A percentile compares a stretch with the other conserved stretches of the same genome.
Conservation (phyloP, 768 basidiomycete species). For the Multifurca ochricompacta region DNA sequence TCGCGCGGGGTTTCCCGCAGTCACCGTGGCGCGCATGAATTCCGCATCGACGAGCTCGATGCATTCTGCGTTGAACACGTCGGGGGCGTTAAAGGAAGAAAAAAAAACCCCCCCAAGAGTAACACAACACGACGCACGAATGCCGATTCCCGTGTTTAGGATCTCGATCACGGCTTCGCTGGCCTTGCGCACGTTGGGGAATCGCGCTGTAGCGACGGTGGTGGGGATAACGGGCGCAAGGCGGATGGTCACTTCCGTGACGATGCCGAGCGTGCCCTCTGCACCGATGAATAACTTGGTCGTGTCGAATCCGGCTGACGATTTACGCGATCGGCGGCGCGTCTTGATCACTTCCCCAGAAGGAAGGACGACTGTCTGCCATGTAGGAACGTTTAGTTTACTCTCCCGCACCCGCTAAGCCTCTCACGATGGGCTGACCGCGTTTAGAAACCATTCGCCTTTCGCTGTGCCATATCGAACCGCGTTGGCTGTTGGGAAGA, state of each 20-base stretch:
- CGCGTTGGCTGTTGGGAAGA: conserved; percentile 48
- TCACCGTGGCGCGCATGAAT: conserved; percentile 58
- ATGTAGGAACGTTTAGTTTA: background rate
- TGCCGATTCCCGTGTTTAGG: conserved; percentile 61
- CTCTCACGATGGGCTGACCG: conserved; percentile 41
- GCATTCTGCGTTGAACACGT: conserved; percentile 46
- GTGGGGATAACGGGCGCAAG: conserved; percentile 78
- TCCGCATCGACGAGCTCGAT: conserved; percentile 73
- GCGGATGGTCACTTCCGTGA: conserved; percentile 83
- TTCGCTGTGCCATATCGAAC: conserved; percentile 86
- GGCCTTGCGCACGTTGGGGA: conserved; percentile 67
- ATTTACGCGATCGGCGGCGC: conserved; percentile 68
- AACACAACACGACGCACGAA: conserved; percentile 45
- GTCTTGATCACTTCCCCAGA: conserved; percentile 90
- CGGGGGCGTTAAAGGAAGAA: background rate
- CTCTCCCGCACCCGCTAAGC: no score
- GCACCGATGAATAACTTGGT: conserved; percentile 87
- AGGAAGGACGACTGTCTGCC: conserved; percentile 80
- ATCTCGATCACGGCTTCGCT: conserved; percentile 70
- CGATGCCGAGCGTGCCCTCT: conserved; percentile 74
- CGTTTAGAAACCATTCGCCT: conserved; percentile 86
- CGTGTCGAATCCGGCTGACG: conserved; percentile 78
- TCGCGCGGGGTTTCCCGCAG: conserved; percentile 36
- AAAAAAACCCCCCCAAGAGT: background rate
- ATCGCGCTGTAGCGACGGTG: conserved; percentile 74